Percentiles rank a stretch among this genome's conserved stretches.
These are phyloP conservation scores for Leccinum ochraceum DNA, from an alignment of 768 basidiomycete species.

Conservation along the genomic window DNA sequence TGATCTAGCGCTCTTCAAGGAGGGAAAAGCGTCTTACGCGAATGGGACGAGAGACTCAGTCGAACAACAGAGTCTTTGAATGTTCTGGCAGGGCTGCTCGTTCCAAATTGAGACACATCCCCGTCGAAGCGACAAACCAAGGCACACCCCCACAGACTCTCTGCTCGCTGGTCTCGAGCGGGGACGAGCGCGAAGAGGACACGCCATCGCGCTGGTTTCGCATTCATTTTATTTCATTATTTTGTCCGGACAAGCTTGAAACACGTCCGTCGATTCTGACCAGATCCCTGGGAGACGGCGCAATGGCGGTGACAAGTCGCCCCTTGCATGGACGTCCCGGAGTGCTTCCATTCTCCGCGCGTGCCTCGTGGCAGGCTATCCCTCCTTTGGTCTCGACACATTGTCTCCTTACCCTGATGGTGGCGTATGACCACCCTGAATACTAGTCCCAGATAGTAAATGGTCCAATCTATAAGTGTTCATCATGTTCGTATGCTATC, in stretches of 20 bases:
- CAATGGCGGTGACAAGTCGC: conserved; percentile 17
- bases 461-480: conserved; percentile 2
- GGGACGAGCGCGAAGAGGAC: not conserved
- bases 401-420: not conserved
- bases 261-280: conserved; percentile 2
- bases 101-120: conserved; percentile 29
- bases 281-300: conserved; percentile 31
- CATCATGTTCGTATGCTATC: conserved; percentile 25
- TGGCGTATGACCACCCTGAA: not conserved
- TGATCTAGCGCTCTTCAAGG: conserved; percentile 3
- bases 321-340: not conserved
- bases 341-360: not conserved
- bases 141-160: conserved; percentile 2
- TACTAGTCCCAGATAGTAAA: not conserved
- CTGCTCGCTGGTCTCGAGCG: not conserved
- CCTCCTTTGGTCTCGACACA: not conserved
- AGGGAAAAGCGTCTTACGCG: conserved; percentile 8
- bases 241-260: not conserved
- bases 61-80: not conserved
- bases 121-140: conserved; percentile 13
- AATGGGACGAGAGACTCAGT: conserved; percentile 13
- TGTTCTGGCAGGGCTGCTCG: conserved; percentile 12
- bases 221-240: not conserved
- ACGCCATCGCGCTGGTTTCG: not conserved
- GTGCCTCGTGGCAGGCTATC: not conserved